Conservation (phyloP, 1,139 yeast genomes). For the Ogataea hybrid region DNA sequence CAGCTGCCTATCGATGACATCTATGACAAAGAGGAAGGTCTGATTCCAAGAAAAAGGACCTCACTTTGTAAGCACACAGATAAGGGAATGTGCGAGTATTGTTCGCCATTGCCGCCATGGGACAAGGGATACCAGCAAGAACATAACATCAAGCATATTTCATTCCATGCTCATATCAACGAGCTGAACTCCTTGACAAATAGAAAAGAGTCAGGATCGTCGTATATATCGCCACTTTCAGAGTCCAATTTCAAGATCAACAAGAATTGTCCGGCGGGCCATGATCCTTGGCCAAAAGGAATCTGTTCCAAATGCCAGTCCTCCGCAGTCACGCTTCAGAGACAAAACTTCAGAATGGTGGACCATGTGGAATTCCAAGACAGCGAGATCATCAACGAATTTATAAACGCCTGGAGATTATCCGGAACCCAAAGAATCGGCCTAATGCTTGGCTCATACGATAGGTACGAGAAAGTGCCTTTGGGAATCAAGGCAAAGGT, state of each 20-base stretch:
- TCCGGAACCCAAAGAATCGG: conserved; percentile 90
- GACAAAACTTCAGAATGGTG: conserved; percentile 90
- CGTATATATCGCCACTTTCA: conserved; percentile 78
- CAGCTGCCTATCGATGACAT: conserved; percentile 62
- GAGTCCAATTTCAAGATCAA: conserved; percentile 69
- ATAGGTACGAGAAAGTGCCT: conserved; percentile 77
- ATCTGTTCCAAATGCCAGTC: conserved; percentile 98
- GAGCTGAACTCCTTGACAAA: conserved; percentile 70
- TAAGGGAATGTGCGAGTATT: conserved; percentile 97
- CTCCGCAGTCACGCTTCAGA: conserved; percentile 87
- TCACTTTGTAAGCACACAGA: conserved; percentile 82
- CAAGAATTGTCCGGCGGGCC: conserved; percentile 71
- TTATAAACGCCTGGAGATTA: conserved; percentile 88
- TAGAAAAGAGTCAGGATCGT: conserved; percentile 56
- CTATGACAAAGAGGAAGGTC: conserved; percentile 70
- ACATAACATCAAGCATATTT: conserved; percentile 80
- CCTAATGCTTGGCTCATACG: conserved; percentile 77
- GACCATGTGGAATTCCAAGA: conserved; percentile 93
- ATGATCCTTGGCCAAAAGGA: conserved; percentile 90
- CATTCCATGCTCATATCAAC: conserved; percentile 80
- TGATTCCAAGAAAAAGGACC: conserved; percentile 63
- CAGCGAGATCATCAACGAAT: conserved; percentile 68
- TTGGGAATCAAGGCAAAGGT: conserved; percentile 92
- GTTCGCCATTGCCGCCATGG: conserved; percentile 96
- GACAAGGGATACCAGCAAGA: conserved; percentile 74